A percentile compares a stretch with the other conserved stretches of the same genome.
These are phyloP conservation scores for Cyclotella baltica DNA, from an alignment of 108 stramenopile species.

Conservation along the genomic window DNA sequence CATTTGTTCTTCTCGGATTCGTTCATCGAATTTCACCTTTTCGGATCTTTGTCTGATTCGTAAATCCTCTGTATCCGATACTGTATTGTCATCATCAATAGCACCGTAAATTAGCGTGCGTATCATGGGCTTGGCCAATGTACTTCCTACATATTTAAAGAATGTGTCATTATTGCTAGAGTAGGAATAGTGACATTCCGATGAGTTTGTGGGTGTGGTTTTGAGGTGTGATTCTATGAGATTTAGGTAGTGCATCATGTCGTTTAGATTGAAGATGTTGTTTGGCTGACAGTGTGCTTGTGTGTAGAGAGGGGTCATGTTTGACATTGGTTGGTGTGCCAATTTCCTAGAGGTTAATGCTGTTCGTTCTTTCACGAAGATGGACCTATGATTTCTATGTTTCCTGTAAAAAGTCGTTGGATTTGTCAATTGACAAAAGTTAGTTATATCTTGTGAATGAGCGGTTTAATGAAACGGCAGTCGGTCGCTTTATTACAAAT, in stretches of 20 bases:
- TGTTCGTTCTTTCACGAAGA: too few species aligned
- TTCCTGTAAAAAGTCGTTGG: too few species aligned
- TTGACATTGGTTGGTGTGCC: too few species aligned
- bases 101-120: conserved; percentile 34
- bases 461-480: neutral
- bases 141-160: conserved; percentile 28
- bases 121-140: conserved; percentile 41
- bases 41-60: neutral
- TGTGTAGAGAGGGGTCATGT: too few species aligned
- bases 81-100: neutral
- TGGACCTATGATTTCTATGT: too few species aligned
- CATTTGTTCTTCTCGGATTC: conserved; percentile 31
- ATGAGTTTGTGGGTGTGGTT: neutral
- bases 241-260: conserved; percentile 18
- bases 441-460: neutral
- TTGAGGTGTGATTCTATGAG: conserved; percentile 10
- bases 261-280: conserved; percentile 5
- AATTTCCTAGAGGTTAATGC: too few species aligned
- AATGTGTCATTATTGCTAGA: conserved; percentile 25
- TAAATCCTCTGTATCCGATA: neutral
- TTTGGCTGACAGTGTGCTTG: too few species aligned
- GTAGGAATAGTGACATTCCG: conserved; percentile 6
- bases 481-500: neutral
- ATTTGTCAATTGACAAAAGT: too few species aligned
- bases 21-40: conserved; percentile 29